Evolutionary conservation across 1,284 basidiomycete species (phyloP).

Genomic region (Cryptococcus wingfieldii): DNA sequence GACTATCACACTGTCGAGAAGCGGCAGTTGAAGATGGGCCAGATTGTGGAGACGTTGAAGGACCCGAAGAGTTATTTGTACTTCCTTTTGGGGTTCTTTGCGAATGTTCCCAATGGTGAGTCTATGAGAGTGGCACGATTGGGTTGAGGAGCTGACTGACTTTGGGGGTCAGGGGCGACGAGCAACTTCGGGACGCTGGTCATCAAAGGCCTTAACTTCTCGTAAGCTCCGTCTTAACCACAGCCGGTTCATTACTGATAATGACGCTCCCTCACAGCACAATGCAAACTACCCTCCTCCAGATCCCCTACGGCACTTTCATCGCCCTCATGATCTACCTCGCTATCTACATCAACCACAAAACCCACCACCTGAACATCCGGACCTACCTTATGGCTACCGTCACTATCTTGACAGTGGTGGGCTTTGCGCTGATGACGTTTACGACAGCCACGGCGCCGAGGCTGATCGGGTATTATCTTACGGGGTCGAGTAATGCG

Average conservation of each 20-base stretch:
- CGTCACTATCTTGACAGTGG: slow-evolving; percentile 29
- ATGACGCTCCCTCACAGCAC: slow-evolving; percentile 14
- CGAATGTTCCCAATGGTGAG: slow-evolving; percentile 40
- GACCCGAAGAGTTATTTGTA: slow-evolving; percentile 45
- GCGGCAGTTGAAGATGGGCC: slow-evolving; percentile 44
- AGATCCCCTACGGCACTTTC: slow-evolving; percentile 41
- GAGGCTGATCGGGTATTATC: slow-evolving; percentile 31
- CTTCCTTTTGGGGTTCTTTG: slow-evolving; percentile 41
- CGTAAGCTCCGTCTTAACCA: neutral
- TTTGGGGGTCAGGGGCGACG: neutral
- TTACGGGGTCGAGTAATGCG: slow-evolving; percentile 50
- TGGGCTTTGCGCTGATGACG: slow-evolving; percentile 35
- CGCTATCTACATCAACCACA: slow-evolving; percentile 29
- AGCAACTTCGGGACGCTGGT: slow-evolving; percentile 34
- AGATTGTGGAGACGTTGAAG: slow-evolving; percentile 41
- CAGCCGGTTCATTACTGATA: neutral
- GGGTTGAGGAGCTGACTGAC: neutral
- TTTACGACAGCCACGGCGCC: slow-evolving; percentile 26
- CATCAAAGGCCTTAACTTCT: slow-evolving; percentile 31
- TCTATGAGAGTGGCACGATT: neutral
- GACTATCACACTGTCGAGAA: slow-evolving; percentile 49
- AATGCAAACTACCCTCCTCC: slow-evolving; percentile 35
- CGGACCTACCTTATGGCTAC: slow-evolving; percentile 28
- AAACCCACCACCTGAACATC: slow-evolving; percentile 25
- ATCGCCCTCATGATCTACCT: slow-evolving; percentile 27